phyloP scores from a whole-genome alignment of 768 basidiomycete genomes.

The Trametes gibbosa region DNA sequence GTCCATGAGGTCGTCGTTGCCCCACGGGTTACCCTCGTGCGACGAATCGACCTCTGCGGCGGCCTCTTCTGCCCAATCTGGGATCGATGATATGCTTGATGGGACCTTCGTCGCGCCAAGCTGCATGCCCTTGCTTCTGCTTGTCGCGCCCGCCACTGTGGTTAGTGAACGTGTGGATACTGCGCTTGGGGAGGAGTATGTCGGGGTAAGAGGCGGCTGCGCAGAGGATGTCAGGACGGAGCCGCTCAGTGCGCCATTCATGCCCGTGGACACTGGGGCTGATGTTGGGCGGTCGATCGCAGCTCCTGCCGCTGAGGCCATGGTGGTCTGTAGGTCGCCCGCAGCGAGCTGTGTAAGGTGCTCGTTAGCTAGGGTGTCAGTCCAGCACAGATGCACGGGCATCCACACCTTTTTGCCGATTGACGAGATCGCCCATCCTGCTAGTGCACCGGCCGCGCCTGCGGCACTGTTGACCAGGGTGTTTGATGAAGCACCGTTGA shows the following conservation, averaged over 20 bases:
- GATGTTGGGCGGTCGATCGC: conserved; percentile 41
- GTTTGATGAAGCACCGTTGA: conserved; percentile 29
- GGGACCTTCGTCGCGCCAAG: conserved; percentile 58
- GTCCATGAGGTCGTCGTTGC: conserved; percentile 82
- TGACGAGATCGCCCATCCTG: conserved; percentile 95
- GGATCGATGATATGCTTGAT: conserved; percentile 40
- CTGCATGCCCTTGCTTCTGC: conserved; percentile 61
- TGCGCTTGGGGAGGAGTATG: conserved; percentile 25
- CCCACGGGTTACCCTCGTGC: conserved; percentile 53
- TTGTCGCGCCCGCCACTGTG: conserved; percentile 19
- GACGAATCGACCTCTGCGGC: conserved; percentile 37
- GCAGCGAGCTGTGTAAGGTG: conserved; percentile 53
- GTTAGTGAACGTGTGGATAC: conserved; percentile 11
- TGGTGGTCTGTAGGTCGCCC: conserved; percentile 70
- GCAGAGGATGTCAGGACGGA: neutral
- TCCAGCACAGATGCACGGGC: neutral
- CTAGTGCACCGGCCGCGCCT: conserved; percentile 87
- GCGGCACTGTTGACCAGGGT: conserved; percentile 82
- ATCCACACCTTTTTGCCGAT: conserved; percentile 71
- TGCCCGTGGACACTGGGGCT: conserved; percentile 36
- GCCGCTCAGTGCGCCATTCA: conserved; percentile 9
- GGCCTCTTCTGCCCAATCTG: conserved; percentile 58
- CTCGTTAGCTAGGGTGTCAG: neutral
- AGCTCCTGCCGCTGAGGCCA: conserved; percentile 38
- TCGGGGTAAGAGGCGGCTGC: conserved; percentile 11